A percentile compares a stretch with the other conserved stretches of the same genome.
phyloP scores from a whole-genome alignment of 495 filamentous ascomycete species.

The Penicillium roqueforti region DNA sequence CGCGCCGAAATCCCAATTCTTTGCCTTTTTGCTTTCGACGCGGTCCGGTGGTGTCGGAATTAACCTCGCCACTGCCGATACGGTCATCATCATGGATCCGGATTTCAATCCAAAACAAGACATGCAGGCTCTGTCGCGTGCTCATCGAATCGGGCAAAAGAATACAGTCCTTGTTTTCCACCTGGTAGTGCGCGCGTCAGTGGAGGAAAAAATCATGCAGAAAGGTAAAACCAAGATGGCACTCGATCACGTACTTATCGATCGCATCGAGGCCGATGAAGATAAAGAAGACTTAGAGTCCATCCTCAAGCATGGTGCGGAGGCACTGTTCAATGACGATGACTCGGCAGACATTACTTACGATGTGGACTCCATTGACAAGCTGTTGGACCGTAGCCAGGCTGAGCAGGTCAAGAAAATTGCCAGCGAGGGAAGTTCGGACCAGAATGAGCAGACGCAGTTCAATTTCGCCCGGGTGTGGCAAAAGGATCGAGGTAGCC shows the following conservation, averaged over 20 bases:
- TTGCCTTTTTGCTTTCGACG: conserved; percentile 89
- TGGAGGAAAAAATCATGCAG: conserved; percentile 94
- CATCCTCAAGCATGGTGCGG: conserved; percentile 82
- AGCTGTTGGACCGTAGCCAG: conserved; percentile 79
- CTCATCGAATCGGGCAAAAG: conserved; percentile 92
- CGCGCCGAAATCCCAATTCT: conserved; percentile 71
- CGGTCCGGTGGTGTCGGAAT: conserved; percentile 95
- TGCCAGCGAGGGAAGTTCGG: conserved; percentile 51
- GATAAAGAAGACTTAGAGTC: conserved; percentile 79
- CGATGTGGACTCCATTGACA: conserved; percentile 75
- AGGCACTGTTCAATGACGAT: conserved; percentile 78
- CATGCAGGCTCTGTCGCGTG: conserved; percentile 89
- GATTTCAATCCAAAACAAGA: conserved; percentile 99
- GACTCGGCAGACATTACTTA: conserved; percentile 64
- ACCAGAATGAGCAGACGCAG: conserved; percentile 48
- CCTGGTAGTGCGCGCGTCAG: conserved; percentile 79
- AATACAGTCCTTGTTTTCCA: conserved; percentile 96
- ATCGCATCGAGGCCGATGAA: conserved; percentile 77
- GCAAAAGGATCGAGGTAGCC: conserved; percentile 71
- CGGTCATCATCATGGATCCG: conserved; percentile 96
- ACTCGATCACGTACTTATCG: conserved; percentile 88
- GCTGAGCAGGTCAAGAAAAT: conserved; percentile 64
- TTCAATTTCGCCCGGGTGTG: conserved; percentile 92
- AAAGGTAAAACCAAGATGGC: conserved; percentile 94
- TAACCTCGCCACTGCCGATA: conserved; percentile 95